A percentile compares a stretch with the other conserved stretches of the same genome.
phyloP scores from a whole-genome alignment of 2,329 filamentous ascomycete species.

The Penicillium freii region DNA sequence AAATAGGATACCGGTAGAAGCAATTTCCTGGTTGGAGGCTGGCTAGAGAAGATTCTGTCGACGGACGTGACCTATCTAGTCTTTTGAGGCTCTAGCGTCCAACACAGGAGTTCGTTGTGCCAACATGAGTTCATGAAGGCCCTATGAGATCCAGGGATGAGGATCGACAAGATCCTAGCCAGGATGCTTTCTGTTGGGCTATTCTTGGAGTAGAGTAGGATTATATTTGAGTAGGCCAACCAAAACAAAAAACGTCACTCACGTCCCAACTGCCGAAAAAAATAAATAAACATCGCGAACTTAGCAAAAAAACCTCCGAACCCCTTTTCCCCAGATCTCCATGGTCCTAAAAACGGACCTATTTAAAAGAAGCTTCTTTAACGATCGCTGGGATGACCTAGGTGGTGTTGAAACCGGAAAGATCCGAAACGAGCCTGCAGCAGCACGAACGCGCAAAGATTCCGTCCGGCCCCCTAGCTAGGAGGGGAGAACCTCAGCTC shows the following conservation, averaged over 20 bases:
- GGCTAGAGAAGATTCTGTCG: background rate
- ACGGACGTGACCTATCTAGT: constrained; percentile 15
- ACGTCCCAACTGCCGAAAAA: background rate
- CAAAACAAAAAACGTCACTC: background rate
- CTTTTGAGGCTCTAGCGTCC: constrained; percentile 11
- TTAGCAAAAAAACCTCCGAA: background rate
- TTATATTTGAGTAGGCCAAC: no score
- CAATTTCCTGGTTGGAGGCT: background rate
- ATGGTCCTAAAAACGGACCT: constrained; percentile 5
- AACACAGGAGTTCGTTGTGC: background rate
- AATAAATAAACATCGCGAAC: background rate
- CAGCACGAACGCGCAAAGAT: constrained; percentile 22
- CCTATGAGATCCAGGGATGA: background rate
- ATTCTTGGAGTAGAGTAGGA: background rate
- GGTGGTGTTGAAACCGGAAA: constrained; percentile 24
- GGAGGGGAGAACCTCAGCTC: background rate
- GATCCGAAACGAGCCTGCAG: constrained; percentile 18
- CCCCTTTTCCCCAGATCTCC: constrained; percentile 1
- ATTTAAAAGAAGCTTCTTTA: constrained; percentile 26
- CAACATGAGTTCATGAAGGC: background rate
- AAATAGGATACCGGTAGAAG: background rate
- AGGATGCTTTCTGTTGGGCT: background rate
- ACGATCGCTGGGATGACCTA: constrained; percentile 19
- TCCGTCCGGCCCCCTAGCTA: constrained; percentile 3
- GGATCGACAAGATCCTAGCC: background rate